Evolutionary conservation across 805 yeast genomes (phyloP).

Genomic region (Metschnikowia henanensis): DNA sequence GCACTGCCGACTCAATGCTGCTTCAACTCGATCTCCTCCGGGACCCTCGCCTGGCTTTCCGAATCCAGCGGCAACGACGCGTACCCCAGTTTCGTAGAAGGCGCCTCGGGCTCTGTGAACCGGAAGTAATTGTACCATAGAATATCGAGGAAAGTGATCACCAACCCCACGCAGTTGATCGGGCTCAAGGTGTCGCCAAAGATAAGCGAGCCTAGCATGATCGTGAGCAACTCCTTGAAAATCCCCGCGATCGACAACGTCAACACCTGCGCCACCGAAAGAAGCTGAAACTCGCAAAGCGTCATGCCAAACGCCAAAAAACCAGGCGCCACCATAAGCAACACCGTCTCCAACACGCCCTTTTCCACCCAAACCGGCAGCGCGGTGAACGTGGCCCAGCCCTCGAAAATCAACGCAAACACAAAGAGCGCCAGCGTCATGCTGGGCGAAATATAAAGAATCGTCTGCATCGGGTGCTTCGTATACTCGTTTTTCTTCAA

Average conservation of each 20-base stretch:
- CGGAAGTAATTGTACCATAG: slow-evolving; percentile 79
- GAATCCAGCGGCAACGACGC: slow-evolving; percentile 10
- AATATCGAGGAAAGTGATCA: slow-evolving; percentile 75
- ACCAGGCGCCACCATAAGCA: slow-evolving; percentile 77
- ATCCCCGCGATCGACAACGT: slow-evolving; percentile 91
- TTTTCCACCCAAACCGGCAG: slow-evolving; percentile 66
- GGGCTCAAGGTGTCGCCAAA: slow-evolving; percentile 72
- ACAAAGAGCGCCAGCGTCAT: slow-evolving; percentile 66
- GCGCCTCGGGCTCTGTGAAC: slow-evolving; percentile 23
- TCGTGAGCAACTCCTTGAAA: slow-evolving; percentile 87
- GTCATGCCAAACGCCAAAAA: slow-evolving; percentile 88
- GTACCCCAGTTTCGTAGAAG: slow-evolving; percentile 9
- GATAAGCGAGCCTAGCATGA: slow-evolving; percentile 62
- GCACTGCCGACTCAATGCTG: too few relatives aligned
- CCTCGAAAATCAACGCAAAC: slow-evolving; percentile 71
- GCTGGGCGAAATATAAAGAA: slow-evolving; percentile 79
- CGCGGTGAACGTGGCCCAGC: slow-evolving; percentile 49
- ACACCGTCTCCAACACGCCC: slow-evolving; percentile 55
- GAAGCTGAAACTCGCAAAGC: slow-evolving; percentile 77
- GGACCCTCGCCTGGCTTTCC: slow-evolving; percentile 9
- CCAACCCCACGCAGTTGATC: slow-evolving; percentile 71
- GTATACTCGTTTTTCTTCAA: slow-evolving; percentile 59
- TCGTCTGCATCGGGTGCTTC: slow-evolving; percentile 79
- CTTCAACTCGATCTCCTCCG: slow-evolving; percentile 16
- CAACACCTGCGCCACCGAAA: slow-evolving; percentile 78